These are phyloP conservation scores for Agrocybe praecox DNA, from an alignment of 768 basidiomycete genomes.

Conservation along the genomic window DNA sequence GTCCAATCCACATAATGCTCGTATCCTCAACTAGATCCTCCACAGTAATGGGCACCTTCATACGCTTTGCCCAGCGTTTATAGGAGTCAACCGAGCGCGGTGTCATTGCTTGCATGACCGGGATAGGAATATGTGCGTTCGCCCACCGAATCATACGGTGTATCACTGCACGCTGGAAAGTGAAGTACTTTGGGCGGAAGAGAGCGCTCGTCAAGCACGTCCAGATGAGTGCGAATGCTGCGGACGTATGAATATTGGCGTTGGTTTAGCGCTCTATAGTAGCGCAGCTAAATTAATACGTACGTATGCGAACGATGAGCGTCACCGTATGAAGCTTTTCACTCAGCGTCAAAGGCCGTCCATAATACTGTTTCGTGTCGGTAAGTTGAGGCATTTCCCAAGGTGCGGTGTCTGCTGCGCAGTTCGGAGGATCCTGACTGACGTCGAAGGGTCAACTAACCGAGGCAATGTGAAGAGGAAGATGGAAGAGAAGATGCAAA, in stretches of 20 bases:
- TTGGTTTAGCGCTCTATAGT: neutral
- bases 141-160: neutral
- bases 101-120: neutral
- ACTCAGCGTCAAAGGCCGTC: neutral
- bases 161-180: neutral
- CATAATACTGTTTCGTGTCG: neutral
- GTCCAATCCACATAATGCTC: conserved; percentile 26
- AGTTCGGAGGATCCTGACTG: too few relatives aligned
- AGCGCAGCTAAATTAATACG: neutral
- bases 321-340: neutral
- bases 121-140: neutral
- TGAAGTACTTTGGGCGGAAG: neutral
- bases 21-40: conserved; percentile 26
- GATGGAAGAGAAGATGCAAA: too few relatives aligned
- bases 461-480: too few relatives aligned
- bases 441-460: too few relatives aligned
- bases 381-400: neutral
- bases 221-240: conserved; percentile 1
- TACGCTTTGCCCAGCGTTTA: conserved; percentile 14
- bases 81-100: conserved; percentile 13
- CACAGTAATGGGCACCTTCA: conserved; percentile 10
- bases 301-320: neutral
- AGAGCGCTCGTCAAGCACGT: neutral
- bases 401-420: too few relatives aligned
- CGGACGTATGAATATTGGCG: neutral